Evolutionary conservation across 805 yeast genomes (phyloP), one percentile per base, ranked within the genome.

Genomic region (Tetrapisispora nanseiensis): DNA sequence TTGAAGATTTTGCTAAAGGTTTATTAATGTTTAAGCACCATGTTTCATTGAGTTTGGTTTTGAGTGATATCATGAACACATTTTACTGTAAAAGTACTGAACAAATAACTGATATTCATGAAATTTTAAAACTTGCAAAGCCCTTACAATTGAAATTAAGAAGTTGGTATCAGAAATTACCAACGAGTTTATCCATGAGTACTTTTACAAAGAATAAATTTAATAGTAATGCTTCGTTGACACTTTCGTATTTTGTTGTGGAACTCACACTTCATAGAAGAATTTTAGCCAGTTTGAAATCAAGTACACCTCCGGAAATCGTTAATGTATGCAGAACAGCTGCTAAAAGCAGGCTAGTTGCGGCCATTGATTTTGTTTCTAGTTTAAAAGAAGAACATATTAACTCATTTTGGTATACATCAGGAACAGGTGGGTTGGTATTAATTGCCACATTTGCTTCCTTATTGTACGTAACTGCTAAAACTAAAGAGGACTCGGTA

Each of bases 361-460:
- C 95, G 0, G 85, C 95, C 0, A 75, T 84, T 46, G 92, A 83
- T 41, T 83, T 86, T 59, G 79, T 85, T 9, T 67, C 80, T 39
- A 81, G 78, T 46, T 69, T 89, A 58, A 80, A 79, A 51, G 80
- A 82, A 9, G 95, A 86, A 51, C 95, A 86, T 55, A 71, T 86
- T 37, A 89, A 80, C 56, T 77, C 95, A 10, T 87, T 86, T 59
- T 89, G 96, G 96, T 92, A 85, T 62, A 76, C 87, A 1, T 76
- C 87, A 1, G 75, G 95, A 0, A 71, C 92, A 0, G 72, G 82
- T 12, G 86, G 85, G 54, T 76, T 89, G 48, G 78, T 95, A 6
- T 63, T 85, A 29, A 85, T 87, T 31, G 96, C 95, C 2, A 76
- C 90, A 0, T 89, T 89, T 69, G 95, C 95, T 0, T 80, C 94